Evolutionary conservation across 768 basidiomycete species (phyloP).

Genomic region (Suillus occidentalis): DNA sequence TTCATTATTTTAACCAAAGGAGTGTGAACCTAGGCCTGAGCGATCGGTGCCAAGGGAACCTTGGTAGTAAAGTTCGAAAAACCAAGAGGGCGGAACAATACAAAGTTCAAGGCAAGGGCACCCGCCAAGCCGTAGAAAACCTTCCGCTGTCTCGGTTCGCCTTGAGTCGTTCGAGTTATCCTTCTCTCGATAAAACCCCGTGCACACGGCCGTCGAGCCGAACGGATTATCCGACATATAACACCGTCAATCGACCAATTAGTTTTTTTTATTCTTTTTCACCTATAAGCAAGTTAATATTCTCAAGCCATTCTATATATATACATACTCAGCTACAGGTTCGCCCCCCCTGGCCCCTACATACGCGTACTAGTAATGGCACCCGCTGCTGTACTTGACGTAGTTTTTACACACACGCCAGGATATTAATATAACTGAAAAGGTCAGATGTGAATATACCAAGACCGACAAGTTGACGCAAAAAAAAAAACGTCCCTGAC

Average conservation of each 20-base stretch:
- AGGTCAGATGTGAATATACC: background rate
- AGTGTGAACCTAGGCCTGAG: background rate
- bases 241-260: background rate
- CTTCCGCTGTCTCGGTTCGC: background rate
- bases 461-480: background rate
- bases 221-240: background rate
- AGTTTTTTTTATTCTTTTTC: background rate
- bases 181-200: background rate
- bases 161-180: background rate
- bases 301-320: background rate
- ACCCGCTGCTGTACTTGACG: background rate
- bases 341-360: background rate
- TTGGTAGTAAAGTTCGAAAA: background rate
- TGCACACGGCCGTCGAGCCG: background rate
- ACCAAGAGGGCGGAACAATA: background rate
- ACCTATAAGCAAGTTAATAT: no score
- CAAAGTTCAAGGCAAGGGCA: background rate
- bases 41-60: background rate
- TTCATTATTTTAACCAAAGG: background rate
- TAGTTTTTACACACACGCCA: background rate
- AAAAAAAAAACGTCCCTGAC: background rate
- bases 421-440: conserved; percentile 5
- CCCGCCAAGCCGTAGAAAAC: background rate
- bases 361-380: background rate
- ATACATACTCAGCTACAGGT: background rate